phyloP scores from a whole-genome alignment of 2,329 filamentous ascomycete genomes.

The Davidsoniella virescens region DNA sequence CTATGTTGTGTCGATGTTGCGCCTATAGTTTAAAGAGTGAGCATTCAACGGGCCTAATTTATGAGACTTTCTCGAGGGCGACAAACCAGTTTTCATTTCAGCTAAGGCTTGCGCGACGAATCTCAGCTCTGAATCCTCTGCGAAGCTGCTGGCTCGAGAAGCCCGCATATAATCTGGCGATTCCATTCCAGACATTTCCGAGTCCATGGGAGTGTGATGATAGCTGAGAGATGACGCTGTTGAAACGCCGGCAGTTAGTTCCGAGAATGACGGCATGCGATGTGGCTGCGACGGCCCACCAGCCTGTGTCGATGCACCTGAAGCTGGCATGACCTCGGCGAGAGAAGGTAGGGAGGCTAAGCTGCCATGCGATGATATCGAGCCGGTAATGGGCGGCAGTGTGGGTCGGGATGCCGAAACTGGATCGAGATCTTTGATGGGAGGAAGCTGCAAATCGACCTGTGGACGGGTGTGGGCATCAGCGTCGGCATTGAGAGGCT shows the following conservation, averaged over 20 bases:
- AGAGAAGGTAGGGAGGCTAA: conserved; percentile 6
- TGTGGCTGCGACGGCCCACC: not conserved
- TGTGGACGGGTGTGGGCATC: not conserved
- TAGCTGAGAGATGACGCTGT: conserved; percentile 9
- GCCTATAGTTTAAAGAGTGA: not conserved
- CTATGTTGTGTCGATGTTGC: conserved; percentile 9
- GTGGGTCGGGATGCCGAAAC: not conserved
- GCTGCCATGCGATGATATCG: conserved; percentile 1
- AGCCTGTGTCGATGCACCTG: not conserved
- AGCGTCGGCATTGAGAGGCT: too few relatives aligned
- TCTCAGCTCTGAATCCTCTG: conserved; percentile 11
- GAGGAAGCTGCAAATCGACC: conserved; percentile 4
- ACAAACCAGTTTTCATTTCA: conserved; percentile 12
- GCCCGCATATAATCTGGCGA: conserved; percentile 9
- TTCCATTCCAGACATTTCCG: conserved; percentile 11
- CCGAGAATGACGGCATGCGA: conserved; percentile 8
- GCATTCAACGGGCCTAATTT: too few relatives aligned
- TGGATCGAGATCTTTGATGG: conserved; percentile 8
- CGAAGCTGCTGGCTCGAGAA: conserved; percentile 11
- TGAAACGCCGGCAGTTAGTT: conserved; percentile 5
- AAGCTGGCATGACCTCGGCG: conserved; percentile 1
- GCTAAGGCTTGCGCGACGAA: conserved; percentile 12
- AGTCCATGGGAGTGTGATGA: conserved; percentile 10
- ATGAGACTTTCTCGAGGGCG: not conserved
- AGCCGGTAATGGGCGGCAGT: conserved; percentile 1